Evolutionary conservation across 192 early-diverging fungal species (phyloP), one percentile per base, ranked within the genome.

Genomic region (Podila epigama): DNA sequence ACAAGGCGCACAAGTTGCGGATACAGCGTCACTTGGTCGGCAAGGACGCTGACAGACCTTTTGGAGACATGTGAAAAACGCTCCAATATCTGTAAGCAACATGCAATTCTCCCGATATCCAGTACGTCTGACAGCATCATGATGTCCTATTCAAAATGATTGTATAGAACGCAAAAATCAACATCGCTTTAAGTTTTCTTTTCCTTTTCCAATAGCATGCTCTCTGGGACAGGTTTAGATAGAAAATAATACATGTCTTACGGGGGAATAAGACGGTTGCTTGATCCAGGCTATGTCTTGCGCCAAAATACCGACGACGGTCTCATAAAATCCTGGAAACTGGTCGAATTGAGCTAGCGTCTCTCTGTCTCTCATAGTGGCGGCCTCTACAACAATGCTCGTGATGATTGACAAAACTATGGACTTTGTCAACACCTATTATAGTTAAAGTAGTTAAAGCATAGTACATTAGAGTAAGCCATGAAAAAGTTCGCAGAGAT

Each of bases 281-380:
- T 68, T 70, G 15, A 80, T 70, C 65, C 67, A 80, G 1, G 64
- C 64, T 10, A 72, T 63, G 11, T 67, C 68, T 2, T 80, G 69
- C 1, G 68, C 50, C 16, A 80, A 50, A 5, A 64, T 41, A 0
- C 62, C 60, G 29, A 80, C 27, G 15, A 80, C 18, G 0, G 40
- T 20, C 8, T 12, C 27, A 22, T 72, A n/a, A 28, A 70, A 68
- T 4, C 34, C 11, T 22, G 79, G 55, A 20, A 48, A 48, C n/a
- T 52, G 58, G n/a, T 68, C 44, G 13, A 80, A 31, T 1, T 57
- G 28, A 25, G 50, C 39, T 9, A 70, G 34, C 5, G 55, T 48
- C 0, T 31, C 13, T 0, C 35, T 39, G n/a, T 77, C 66, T 33
- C 58, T 11, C n/a, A 27, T 5, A 5, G 37, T 7, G 0, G 59